Percentiles rank a stretch among this genome's conserved stretches.
Evolutionary conservation across 768 basidiomycete genomes (phyloP).

Genomic region (Mycena polygramma): DNA sequence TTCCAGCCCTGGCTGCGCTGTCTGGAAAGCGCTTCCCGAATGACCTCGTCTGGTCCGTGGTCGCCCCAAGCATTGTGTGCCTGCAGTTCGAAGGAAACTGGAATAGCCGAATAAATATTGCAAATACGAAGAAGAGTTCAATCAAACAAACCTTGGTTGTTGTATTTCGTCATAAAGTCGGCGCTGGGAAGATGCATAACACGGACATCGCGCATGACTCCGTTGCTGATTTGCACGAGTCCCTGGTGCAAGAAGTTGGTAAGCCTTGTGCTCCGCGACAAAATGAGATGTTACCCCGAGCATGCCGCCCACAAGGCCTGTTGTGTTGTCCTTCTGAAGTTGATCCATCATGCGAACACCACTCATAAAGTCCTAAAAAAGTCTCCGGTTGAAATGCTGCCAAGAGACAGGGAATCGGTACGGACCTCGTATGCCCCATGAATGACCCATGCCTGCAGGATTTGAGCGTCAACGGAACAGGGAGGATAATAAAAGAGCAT

Average conservation of each 20-base stretch:
- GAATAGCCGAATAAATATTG: neutral
- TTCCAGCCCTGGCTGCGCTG: slow-evolving; percentile 37
- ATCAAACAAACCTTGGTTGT: slow-evolving; percentile 33
- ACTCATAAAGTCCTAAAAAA: slow-evolving; percentile 27
- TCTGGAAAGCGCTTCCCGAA: slow-evolving; percentile 36
- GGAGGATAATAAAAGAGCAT: neutral
- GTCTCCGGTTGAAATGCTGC: neutral
- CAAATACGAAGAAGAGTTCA: neutral
- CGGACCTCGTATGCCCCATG: slow-evolving; percentile 35
- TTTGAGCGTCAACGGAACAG: neutral
- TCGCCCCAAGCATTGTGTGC: slow-evolving; percentile 7
- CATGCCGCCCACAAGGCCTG: slow-evolving; percentile 16
- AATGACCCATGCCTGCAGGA: slow-evolving; percentile 39
- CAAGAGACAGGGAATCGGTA: neutral
- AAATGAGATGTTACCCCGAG: slow-evolving; percentile 24
- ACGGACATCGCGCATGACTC: slow-evolving; percentile 36
- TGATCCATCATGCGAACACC: slow-evolving; percentile 28
- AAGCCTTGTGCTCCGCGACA: neutral
- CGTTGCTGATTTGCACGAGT: slow-evolving; percentile 35
- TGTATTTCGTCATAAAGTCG: slow-evolving; percentile 29
- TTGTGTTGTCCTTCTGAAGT: neutral
- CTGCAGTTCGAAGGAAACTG: slow-evolving; percentile 27
- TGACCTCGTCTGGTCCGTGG: slow-evolving; percentile 27
- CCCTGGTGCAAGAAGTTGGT: slow-evolving; percentile 13
- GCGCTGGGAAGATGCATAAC: slow-evolving; percentile 33